These are phyloP conservation scores for Streptanthus diversifolius DNA, from an alignment of 345 rosid genomes.

Conservation along the genomic window DNA sequence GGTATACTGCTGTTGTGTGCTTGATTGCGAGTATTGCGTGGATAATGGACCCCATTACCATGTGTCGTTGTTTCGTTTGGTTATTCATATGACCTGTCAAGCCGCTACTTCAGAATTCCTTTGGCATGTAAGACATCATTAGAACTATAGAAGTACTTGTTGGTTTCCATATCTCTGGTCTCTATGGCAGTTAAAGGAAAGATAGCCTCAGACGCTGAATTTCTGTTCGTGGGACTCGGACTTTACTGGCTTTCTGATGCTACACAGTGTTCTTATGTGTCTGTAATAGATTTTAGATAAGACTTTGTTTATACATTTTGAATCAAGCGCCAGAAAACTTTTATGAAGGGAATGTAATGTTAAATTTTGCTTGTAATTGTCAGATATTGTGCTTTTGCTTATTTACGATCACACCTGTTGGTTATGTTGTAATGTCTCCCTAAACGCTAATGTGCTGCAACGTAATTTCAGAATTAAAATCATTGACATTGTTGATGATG, in stretches of 20 bases:
- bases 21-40: conserved; percentile 26
- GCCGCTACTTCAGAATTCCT: conserved; percentile 39
- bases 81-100: conserved; percentile 4
- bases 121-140: conserved; percentile 27
- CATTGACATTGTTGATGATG: neutral
- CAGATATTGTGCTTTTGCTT: neutral
- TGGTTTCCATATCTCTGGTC: conserved; percentile 47
- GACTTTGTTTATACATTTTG: conserved; percentile 24
- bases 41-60: conserved; percentile 27
- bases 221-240: conserved; percentile 13
- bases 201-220: conserved; percentile 17
- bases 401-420: neutral
- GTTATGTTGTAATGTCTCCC: neutral
- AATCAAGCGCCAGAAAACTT: conserved; percentile 30
- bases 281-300: conserved; percentile 25
- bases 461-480: neutral
- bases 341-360: conserved; percentile 28
- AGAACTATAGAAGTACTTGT: conserved; percentile 44
- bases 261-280: neutral
- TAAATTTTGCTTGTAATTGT: neutral
- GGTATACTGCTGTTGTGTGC: conserved; percentile 14
- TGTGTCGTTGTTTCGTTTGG: neutral
- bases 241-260: conserved; percentile 13
- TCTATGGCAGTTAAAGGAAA: conserved; percentile 34
- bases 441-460: neutral